Percentiles rank a stretch among this genome's conserved stretches.
These are phyloP conservation scores for Penicillium aurantiogriseum DNA, from an alignment of 2,329 filamentous ascomycete species.

Conservation along the genomic window DNA sequence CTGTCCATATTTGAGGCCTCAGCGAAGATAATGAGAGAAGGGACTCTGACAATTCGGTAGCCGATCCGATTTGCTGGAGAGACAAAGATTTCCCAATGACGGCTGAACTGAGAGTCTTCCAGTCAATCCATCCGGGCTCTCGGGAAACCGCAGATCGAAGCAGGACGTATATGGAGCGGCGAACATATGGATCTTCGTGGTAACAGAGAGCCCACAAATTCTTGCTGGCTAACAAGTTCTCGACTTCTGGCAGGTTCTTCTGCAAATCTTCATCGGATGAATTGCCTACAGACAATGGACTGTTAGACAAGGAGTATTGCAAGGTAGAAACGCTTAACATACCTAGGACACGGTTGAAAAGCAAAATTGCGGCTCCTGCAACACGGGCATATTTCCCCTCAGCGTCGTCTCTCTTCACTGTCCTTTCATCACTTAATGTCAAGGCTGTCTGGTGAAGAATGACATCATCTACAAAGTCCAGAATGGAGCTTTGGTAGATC, in stretches of 20 bases:
- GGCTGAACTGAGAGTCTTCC: constrained; percentile 65
- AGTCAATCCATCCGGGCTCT: constrained; percentile 52
- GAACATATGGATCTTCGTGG: constrained; percentile 57
- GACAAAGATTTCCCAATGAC: constrained; percentile 74
- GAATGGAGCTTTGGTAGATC: constrained; percentile 74
- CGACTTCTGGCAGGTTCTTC: constrained; percentile 62
- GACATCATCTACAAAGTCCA: constrained; percentile 78
- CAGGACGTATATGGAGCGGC: constrained; percentile 58
- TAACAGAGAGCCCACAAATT: constrained; percentile 60
- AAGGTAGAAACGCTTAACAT: constrained; percentile 11
- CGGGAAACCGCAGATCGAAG: constrained; percentile 52
- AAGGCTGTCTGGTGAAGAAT: constrained; percentile 72
- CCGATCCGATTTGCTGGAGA: constrained; percentile 70
- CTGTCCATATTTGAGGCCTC: constrained; percentile 72
- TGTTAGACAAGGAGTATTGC: neutral
- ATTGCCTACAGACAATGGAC: constrained; percentile 28
- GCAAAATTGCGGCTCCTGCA: constrained; percentile 57
- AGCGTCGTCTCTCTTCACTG: constrained; percentile 78
- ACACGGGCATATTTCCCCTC: constrained; percentile 83
- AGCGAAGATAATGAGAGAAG: constrained; percentile 64
- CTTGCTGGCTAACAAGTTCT: constrained; percentile 63
- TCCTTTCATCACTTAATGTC: constrained; percentile 85
- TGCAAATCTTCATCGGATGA: constrained; percentile 52
- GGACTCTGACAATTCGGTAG: constrained; percentile 66
- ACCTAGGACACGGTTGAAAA: constrained; percentile 56